Base-by-base conservation (phyloP, 2,329 filamentous ascomycete genomes). In the Trichoderma pleuroti region DNA sequence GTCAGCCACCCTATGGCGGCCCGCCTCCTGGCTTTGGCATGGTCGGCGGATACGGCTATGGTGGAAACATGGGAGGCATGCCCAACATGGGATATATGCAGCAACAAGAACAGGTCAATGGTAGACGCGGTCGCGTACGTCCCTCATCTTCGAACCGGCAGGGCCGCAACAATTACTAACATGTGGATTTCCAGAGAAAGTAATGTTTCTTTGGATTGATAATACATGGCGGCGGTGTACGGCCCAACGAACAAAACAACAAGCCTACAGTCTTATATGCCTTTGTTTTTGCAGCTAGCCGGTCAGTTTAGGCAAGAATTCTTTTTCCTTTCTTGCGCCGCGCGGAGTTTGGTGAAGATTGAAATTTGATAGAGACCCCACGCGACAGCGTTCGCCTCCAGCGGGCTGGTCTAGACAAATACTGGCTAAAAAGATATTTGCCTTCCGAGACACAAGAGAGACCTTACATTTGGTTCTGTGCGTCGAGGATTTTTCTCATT, bases 71-170 rank as follows among this genome's bases (percentile, higher is more conserved):
- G 80, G 84, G 82, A 21, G 88, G 86, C 75, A 77, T 79, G 76
- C 74, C 73, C 24, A 83, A 82, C 68, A 82, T 86, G 80, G 84
- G 83, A 30, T 89, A 87, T 76, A 78, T 80, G 78, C 74, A 84
- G 73, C 74, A 84, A 73, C 86, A 89, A 76, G 86, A 87, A 74
- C 86, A 87, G 74, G 83, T 83, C 74, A 88, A 86, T 78, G 78
- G 81, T 73, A 82, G 88, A 78, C 86, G 88, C 74, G 88, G 88
- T 79, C 86, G 88, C 77, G 87, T 88, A 85, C 82, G 86, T 79
- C 57, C 68, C 60, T 70, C 52, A 68, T 61, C 68, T 67, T 72
- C 70, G 64, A 69, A 72, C 70, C 70, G 65, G 70, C 57, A 65
- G 24, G 32, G 68, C 39, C 67, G 73, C 71, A 71, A 68, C 71